A percentile compares a stretch with the other conserved stretches of the same genome.
Evolutionary conservation across 164 flowering plant genomes (phyloP).

Genomic region (Akebia trifoliata): DNA sequence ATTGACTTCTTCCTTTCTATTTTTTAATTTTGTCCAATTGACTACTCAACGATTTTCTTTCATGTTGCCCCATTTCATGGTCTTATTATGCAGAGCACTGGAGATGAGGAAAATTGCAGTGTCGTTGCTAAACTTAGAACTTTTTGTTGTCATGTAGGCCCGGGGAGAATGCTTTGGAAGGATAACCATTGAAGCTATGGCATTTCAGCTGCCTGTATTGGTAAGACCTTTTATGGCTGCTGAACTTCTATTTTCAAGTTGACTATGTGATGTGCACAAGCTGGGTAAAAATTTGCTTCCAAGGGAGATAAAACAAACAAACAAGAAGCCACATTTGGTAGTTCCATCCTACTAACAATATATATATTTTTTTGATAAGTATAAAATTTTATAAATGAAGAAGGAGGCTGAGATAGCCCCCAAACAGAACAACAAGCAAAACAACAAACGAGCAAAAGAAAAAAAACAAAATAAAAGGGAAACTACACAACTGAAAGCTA

Average conservation of each 20-base stretch:
- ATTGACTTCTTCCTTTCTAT: not conserved
- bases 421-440: too few relatives aligned
- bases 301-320: too few relatives aligned
- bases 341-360: too few relatives aligned
- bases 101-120: not conserved
- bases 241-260: not conserved
- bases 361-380: too few relatives aligned
- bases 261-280: not conserved
- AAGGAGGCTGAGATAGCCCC: too few relatives aligned
- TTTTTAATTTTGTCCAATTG: not conserved
- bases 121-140: not conserved
- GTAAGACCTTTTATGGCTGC: constrained; percentile 28
- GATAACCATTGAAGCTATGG: constrained; percentile 99
- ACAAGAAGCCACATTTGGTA: too few relatives aligned
- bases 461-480: too few relatives aligned
- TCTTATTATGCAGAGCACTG: not conserved
- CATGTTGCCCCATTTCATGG: not conserved
- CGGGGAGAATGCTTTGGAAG: constrained; percentile 99
- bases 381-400: too few relatives aligned
- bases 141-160: constrained; percentile 37
- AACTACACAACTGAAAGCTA: too few relatives aligned
- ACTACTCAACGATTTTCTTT: not conserved
- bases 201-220: constrained; percentile 92
- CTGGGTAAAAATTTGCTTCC: too few relatives aligned
- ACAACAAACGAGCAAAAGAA: too few relatives aligned